Evolutionary conservation across 2,329 filamentous ascomycete genomes (phyloP), one percentile per base, ranked within the genome.

Genomic region (Aspergillus niger): DNA sequence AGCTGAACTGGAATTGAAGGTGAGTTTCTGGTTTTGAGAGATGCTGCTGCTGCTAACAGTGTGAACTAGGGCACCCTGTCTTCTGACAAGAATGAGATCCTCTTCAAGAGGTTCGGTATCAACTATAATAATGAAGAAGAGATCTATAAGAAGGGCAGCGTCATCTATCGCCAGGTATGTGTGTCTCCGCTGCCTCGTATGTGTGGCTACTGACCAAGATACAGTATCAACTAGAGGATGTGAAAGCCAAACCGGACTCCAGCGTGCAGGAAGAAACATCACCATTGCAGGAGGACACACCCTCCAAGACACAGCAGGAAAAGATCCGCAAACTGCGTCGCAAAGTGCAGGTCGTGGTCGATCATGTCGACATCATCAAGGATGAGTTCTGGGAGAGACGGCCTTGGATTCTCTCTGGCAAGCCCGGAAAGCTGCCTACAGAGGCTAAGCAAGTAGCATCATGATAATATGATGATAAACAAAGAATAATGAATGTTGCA

Each of bases 111-210:
- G 26, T 98, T 97, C 75, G 86, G 88, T 2, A 93, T 98, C 73
- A 99, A 99, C 78, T 99, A 99, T 79, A 99, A 99, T 77, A 95
- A 97, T 67, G 95, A 99, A 76, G 87, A 87, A 0, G 92, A 96
- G 64, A 92, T 97, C 15, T 97, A 86, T 76, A 95, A 89, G 75
- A 99, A 98, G 75, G 95, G 95, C 4, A 98, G 91, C 66, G 89
- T 97, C 2, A 78, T 98, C 5, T 95, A 93, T 74, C 85, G 93
- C 69, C 90, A 95, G 74, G 90, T 90, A 77, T 54, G 58, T 60
- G 7, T 32, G 20, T 22, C 6, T 11, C 22, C 11, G 0, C 8
- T n/a, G 13, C 13, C 26, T 41, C 32, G 8, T 39, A 8, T 15
- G 15, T 15, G n/a, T 15, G 26, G 11, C n/a, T 43, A 32, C 56